These are phyloP conservation scores for Pseudogymnoascus sp. DNA, from an alignment of 2,329 filamentous ascomycete species.

Conservation along the genomic window DNA sequence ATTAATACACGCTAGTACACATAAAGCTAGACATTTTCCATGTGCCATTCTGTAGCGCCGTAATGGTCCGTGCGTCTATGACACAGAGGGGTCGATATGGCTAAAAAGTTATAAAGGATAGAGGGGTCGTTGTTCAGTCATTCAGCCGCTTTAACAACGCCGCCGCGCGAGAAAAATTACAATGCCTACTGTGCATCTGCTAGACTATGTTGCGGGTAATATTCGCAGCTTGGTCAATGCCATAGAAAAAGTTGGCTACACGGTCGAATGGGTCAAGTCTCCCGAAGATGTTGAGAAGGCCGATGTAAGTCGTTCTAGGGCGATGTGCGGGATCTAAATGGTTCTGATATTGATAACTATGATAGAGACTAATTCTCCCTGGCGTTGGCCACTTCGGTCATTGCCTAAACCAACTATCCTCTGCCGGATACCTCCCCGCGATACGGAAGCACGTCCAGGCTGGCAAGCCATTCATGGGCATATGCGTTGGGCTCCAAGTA, in stretches of 20 bases:
- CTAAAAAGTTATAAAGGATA: constrained; percentile 9
- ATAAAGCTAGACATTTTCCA: not conserved
- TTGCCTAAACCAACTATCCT: constrained; percentile 75
- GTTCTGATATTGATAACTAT: constrained; percentile 6
- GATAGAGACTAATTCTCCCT: constrained; percentile 82
- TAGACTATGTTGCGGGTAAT: constrained; percentile 92
- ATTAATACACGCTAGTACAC: not conserved
- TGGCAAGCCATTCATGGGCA: constrained; percentile 97
- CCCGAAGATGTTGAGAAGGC: constrained; percentile 78
- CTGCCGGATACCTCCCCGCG: constrained; percentile 74
- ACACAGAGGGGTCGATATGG: not conserved
- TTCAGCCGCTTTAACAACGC: not conserved
- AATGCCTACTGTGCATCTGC: constrained; percentile 70
- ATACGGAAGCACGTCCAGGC: constrained; percentile 73
- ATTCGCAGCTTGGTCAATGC: constrained; percentile 93
- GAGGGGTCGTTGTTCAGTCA: constrained; percentile 3
- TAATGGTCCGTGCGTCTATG: not conserved
- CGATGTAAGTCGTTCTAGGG: constrained; percentile 51
- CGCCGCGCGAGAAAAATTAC: constrained; percentile 20
- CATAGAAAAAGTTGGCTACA: constrained; percentile 89
- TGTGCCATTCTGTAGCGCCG: not conserved
- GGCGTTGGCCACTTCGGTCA: constrained; percentile 97
- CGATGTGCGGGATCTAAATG: constrained; percentile 10
- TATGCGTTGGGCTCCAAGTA: constrained; percentile 90
- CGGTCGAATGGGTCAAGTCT: constrained; percentile 81